Base-by-base conservation (phyloP, 2,329 filamentous ascomycete genomes). In the Aphanocladium album region DNA sequence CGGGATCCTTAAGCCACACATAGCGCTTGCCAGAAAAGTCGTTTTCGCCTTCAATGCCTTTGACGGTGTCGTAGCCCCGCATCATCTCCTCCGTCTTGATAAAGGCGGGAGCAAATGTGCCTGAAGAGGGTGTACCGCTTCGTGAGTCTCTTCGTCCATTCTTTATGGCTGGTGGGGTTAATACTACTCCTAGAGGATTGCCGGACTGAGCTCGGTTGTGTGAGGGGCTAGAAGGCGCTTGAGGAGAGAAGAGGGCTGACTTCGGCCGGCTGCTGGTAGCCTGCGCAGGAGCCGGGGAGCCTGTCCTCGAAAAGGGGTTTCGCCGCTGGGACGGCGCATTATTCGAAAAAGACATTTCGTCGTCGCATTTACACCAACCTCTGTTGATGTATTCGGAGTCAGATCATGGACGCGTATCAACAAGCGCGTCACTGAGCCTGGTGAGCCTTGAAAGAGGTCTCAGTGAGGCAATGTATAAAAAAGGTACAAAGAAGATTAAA, bases 1-100 rank as follows among this genome's bases (percentile, higher is more conserved):
- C 84, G 1, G 90, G 82, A 76, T 99, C 93, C 74, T 89, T 90
- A 71, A 99, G 80, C 96, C 95, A 99, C 65, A 99, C 93, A 79
- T 98, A 99, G 79, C 95, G 86, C 78, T 96, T 98, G 61, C 95
- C 96, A 0, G 95, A 99, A 74, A 99, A 98, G 80, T 99, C 95
- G 73, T 97, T 98, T 71, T 97, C 93, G 64, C 95, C 95, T 76
- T 99, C 96, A 62, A 97, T 92, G 19, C 91, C 89, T 54, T 80
- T 80, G 17, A 88, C 82, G 12, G 78, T 70, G 65, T 87, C 85
- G 56, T 80, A 74, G 37, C 75, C 78, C 39, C 79, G 75, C 66
- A 86, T 82, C 74, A 90, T 79, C 65, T 93, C 90, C 65, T 96
- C 92, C 0, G 87, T 85, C 73, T 93, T 95, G 76, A 99, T 98